phyloP scores from a whole-genome alignment of 768 basidiomycete species.

The Phlebiopsis gigantea region DNA sequence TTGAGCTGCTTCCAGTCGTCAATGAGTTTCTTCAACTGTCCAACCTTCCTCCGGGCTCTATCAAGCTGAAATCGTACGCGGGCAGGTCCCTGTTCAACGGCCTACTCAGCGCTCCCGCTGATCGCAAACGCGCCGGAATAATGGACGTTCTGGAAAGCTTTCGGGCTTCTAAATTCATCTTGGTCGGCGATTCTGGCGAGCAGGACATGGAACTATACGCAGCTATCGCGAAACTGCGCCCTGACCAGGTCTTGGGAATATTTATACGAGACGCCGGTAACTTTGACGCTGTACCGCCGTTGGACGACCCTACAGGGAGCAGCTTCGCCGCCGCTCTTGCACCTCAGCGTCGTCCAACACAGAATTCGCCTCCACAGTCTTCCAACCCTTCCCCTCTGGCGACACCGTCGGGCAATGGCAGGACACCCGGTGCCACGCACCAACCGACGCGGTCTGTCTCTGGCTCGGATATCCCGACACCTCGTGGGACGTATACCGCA shows the following conservation, averaged over 20 bases:
- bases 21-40: constrained; percentile 70
- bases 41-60: constrained; percentile 68
- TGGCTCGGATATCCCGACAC: constrained; percentile 7
- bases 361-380: neutral
- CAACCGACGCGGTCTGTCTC: constrained; percentile 13
- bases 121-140: constrained; percentile 77
- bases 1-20: constrained; percentile 75
- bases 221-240: constrained; percentile 62
- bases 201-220: constrained; percentile 93
- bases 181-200: constrained; percentile 91
- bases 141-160: constrained; percentile 75
- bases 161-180: constrained; percentile 68
- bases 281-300: constrained; percentile 27
- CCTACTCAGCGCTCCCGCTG: constrained; percentile 75
- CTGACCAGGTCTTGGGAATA: constrained; percentile 67
- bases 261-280: constrained; percentile 76
- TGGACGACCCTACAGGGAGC: constrained; percentile 63
- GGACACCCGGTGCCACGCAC: neutral
- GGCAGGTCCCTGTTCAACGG: constrained; percentile 80
- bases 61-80: constrained; percentile 81
- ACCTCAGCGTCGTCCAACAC: neutral
- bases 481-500: neutral
- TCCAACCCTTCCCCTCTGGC: neutral
- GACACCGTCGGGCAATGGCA: neutral
- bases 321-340: constrained; percentile 2